Conservation (phyloP, 805 yeast species). For the Candida nemodendra region DNA sequence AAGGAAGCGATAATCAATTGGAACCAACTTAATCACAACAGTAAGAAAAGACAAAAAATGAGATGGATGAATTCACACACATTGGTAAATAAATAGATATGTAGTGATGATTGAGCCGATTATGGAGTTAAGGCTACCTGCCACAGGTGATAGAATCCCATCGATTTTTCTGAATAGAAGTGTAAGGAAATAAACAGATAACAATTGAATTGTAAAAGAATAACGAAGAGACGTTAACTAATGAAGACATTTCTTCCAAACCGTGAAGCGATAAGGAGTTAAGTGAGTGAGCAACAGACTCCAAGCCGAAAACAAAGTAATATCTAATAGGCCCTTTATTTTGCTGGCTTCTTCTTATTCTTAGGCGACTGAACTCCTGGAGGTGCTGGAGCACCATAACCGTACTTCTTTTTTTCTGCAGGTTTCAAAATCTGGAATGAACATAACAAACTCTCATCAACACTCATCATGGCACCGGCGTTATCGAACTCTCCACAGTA, state of each 20-base stretch:
- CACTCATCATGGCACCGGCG: slow-evolving; percentile 99
- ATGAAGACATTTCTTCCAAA: neutral
- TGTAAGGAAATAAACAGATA: slow-evolving; percentile 6
- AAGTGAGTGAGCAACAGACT: neutral
- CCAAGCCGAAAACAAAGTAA: neutral
- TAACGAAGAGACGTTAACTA: slow-evolving; percentile 7
- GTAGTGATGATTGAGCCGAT: too few species aligned
- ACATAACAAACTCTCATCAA: slow-evolving; percentile 92
- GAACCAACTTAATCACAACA: slow-evolving; percentile 15
- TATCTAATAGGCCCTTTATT: slow-evolving; percentile 18
- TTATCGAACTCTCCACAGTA: slow-evolving; percentile 99
- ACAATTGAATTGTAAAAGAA: slow-evolving; percentile 4
- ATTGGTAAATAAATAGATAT: too few species aligned
- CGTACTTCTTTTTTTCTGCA: slow-evolving; percentile 87
- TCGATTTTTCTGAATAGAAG: neutral
- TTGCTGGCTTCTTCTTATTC: slow-evolving; percentile 29
- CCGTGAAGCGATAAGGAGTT: neutral
- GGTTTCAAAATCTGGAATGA: slow-evolving; percentile 97
- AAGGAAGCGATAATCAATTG: too few species aligned
- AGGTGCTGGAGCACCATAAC: slow-evolving; percentile 24
- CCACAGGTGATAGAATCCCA: neutral
- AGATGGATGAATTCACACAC: slow-evolving; percentile 1
- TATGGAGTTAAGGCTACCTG: too few species aligned
- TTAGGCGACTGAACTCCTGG: slow-evolving; percentile 25
- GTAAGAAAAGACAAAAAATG: slow-evolving; percentile 5